These are phyloP conservation scores for Myxozyma vanderwaltii DNA, from an alignment of 805 yeast species.

Conservation along the genomic window DNA sequence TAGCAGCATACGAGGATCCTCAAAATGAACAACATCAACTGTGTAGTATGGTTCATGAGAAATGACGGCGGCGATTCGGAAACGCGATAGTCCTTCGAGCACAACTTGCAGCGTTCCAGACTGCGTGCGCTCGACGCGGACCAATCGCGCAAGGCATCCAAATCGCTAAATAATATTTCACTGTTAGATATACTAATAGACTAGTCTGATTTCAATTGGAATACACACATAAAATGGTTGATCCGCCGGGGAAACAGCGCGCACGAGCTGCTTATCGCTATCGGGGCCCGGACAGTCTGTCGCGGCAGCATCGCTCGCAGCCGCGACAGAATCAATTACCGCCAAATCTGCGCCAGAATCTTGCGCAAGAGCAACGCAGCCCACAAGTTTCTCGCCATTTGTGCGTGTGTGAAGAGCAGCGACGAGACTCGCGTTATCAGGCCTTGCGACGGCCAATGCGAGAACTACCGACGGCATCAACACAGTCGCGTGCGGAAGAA, in stretches of 20 bases:
- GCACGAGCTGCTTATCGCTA: background rate
- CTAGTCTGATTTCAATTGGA: background rate
- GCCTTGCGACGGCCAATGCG: constrained; percentile 13
- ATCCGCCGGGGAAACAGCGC: background rate
- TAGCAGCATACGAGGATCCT: constrained; percentile 1
- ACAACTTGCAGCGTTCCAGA: constrained; percentile 26
- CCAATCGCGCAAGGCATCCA: constrained; percentile 34
- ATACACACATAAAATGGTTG: constrained; percentile 12
- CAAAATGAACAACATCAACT: background rate
- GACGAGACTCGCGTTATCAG: constrained; percentile 21
- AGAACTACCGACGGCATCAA: constrained; percentile 24
- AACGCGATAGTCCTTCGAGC: constrained; percentile 35
- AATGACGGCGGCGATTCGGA: constrained; percentile 4
- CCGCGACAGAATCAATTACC: background rate
- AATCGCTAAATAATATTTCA: constrained; percentile 5
- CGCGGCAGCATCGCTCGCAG: constrained; percentile 11
- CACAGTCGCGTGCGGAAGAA: constrained; percentile 24
- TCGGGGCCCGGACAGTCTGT: constrained; percentile 10
- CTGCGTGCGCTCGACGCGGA: constrained; percentile 32
- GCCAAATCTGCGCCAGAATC: background rate
- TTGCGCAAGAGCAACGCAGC: constrained; percentile 12
- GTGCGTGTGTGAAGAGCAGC: background rate
- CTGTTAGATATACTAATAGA: background rate
- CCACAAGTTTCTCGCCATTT: constrained; percentile 8
- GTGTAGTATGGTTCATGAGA: background rate